phyloP scores from a whole-genome alignment of 805 yeast species.

The Barnettozyma populi region DNA sequence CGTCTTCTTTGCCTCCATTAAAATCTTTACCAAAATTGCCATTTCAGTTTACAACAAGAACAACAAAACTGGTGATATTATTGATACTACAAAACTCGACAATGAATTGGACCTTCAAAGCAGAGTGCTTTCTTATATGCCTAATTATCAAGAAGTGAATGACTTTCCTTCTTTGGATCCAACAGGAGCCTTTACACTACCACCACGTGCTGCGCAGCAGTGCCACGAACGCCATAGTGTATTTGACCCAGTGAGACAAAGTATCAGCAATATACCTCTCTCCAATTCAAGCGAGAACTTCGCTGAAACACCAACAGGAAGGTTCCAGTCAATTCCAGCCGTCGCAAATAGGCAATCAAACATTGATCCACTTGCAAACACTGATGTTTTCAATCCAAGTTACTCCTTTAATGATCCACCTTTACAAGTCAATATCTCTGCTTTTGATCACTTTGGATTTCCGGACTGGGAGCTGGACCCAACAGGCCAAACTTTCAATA shows the following conservation, averaged over 20 bases:
- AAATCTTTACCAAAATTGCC: conserved; percentile 19
- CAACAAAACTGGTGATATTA: background rate
- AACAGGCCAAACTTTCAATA: background rate
- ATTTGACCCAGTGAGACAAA: conserved; percentile 1
- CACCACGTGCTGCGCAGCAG: background rate
- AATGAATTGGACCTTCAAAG: conserved; percentile 6
- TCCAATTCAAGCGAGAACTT: background rate
- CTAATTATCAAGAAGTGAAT: background rate
- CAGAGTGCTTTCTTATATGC: background rate
- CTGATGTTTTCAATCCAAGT: background rate
- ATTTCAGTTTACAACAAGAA: conserved; percentile 17
- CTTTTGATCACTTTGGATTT: conserved; percentile 2
- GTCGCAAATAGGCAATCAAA: background rate
- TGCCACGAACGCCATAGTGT: background rate
- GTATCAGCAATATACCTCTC: background rate
- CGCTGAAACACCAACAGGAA: background rate
- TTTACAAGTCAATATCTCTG: background rate
- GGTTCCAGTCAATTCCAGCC: background rate
- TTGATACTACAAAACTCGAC: conserved; percentile 9
- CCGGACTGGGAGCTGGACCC: conserved; percentile 7
- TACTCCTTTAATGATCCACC: conserved; percentile 9
- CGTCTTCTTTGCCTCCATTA: conserved; percentile 12
- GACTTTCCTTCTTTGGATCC: background rate
- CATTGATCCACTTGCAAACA: background rate
- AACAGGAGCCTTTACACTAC: background rate